Base-by-base conservation (phyloP, 1,284 basidiomycete species). In the Cryptococcus sp. region DNA sequence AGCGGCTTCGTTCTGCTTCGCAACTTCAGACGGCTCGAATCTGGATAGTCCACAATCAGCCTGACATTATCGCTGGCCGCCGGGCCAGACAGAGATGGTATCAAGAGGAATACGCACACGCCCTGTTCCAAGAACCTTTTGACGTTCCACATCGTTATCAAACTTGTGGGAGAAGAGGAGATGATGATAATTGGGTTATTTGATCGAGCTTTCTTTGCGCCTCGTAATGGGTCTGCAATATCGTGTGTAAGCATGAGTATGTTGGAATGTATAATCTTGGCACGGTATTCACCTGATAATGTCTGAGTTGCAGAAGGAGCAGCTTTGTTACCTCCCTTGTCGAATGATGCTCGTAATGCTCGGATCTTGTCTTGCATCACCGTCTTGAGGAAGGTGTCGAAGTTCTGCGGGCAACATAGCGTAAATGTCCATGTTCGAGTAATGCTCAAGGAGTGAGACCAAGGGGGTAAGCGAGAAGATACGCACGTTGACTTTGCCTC, bases 61-160 rank as follows among this genome's bases (percentile, higher is more conserved):
- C 39, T 16, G 41, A 41, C 17, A 25, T 40, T 44, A n/a, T 22
- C n/a, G 42, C 45, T 16, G 25, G 3, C 35, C 22, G 19, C 7
- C 20, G 38, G 27, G 20, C n/a, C 19, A 19, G 8, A 23, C 7
- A 38, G 16, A 25, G 23, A n/a, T 39, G 15, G 20, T 8, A 41
- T 22, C n/a, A 40, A 13, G 64, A 60, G n/a, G 65, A 54, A 13
- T 59, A 55, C 87, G 69, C 80, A 93, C 84, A 87, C 80, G 1
- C 93, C 86, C 70, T 97, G 90, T 79, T 97, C 91, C 17, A 99
- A 80, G 77, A 98, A 95, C 47, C 85, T 85, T 75, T 91, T 91
- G 60, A 98, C 92, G 76, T 99, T 99, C 84, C 94, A 89, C 92
- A 99, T 96, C 5, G 92, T 97, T 72, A 99, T 87, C 54, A 99